Evolutionary conservation across 2,329 filamentous ascomycete species (phyloP).

Genomic region (Claviceps pazoutovae): DNA sequence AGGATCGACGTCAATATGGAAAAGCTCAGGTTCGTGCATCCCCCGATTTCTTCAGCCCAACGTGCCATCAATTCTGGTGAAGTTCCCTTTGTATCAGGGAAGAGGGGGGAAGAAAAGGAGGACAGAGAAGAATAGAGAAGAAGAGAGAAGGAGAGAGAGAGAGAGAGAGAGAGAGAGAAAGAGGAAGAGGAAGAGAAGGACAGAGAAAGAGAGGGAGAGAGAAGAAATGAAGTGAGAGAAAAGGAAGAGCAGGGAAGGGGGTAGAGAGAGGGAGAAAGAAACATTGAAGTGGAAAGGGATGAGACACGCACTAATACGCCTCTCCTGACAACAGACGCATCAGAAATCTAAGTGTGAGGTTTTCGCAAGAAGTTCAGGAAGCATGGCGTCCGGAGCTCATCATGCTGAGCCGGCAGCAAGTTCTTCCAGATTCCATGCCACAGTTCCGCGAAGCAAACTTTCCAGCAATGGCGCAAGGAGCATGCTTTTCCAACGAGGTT

Average conservation of each 20-base stretch:
- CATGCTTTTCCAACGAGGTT: conserved; percentile 9
- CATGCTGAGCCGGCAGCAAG: conserved; percentile 7
- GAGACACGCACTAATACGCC: neutral
- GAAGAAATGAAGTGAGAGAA: neutral
- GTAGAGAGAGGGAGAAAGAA: neutral
- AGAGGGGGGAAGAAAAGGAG: neutral
- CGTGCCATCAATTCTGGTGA: neutral
- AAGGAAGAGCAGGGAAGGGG: neutral
- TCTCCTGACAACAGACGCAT: conserved; percentile 18
- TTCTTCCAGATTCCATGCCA: conserved; percentile 11
- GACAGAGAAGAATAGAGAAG: neutral
- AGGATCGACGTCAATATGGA: conserved; percentile 19
- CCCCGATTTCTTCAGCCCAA: neutral
- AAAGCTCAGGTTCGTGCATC: conserved; percentile 19
- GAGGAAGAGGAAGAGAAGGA: neutral
- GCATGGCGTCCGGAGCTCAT: conserved; percentile 15
- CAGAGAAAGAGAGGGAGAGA: neutral
- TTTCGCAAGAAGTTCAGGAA: conserved; percentile 20
- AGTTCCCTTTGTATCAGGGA: neutral
- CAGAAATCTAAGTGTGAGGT: conserved; percentile 19
- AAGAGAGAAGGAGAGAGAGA: neutral
- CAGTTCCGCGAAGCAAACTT: conserved; percentile 11
- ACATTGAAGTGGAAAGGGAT: too few species aligned
- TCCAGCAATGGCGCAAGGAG: conserved; percentile 8
- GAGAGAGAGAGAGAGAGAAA: too few species aligned